These are phyloP conservation scores for Geotrichum carabidarum DNA, from an alignment of 1,139 yeast genomes.

Conservation along the genomic window DNA sequence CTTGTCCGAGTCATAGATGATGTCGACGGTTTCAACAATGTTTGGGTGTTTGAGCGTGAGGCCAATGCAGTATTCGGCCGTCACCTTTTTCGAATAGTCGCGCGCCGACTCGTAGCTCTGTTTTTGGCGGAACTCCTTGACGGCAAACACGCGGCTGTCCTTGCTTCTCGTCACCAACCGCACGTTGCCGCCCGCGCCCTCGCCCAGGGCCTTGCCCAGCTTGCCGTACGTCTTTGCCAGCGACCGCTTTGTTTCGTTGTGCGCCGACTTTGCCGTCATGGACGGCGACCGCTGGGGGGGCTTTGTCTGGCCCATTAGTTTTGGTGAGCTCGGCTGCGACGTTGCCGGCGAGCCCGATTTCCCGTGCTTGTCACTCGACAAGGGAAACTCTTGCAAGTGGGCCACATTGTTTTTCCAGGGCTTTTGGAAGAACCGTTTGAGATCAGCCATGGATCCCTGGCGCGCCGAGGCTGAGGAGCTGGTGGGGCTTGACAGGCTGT, in stretches of 20 bases:
- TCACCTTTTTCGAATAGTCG: conserved; percentile 88
- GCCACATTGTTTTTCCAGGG: conserved; percentile 27
- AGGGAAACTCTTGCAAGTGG: conserved; percentile 14
- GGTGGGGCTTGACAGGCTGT: background rate
- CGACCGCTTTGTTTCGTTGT: conserved; percentile 36
- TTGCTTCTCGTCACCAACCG: conserved; percentile 62
- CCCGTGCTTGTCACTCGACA: background rate
- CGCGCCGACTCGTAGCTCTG: conserved; percentile 71
- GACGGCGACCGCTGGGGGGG: conserved; percentile 2
- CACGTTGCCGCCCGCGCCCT: conserved; percentile 96
- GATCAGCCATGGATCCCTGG: conserved; percentile 29
- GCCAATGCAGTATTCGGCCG: conserved; percentile 94
- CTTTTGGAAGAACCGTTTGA: conserved; percentile 35
- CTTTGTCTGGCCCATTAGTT: conserved; percentile 3
- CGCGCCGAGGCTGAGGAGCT: background rate
- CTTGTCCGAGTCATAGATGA: conserved; percentile 81
- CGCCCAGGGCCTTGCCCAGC: conserved; percentile 82
- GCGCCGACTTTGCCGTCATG: background rate
- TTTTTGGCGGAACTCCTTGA: conserved; percentile 81
- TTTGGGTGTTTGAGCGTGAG: conserved; percentile 86
- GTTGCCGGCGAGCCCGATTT: conserved; percentile 4
- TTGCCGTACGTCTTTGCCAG: conserved; percentile 74
- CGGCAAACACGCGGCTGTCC: conserved; percentile 78
- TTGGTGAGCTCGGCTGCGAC: conserved; percentile 11
- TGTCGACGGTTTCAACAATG: conserved; percentile 85